These are phyloP conservation scores for Salinomyces thailandicus DNA, from an alignment of 2,329 filamentous ascomycete genomes.

Conservation along the genomic window DNA sequence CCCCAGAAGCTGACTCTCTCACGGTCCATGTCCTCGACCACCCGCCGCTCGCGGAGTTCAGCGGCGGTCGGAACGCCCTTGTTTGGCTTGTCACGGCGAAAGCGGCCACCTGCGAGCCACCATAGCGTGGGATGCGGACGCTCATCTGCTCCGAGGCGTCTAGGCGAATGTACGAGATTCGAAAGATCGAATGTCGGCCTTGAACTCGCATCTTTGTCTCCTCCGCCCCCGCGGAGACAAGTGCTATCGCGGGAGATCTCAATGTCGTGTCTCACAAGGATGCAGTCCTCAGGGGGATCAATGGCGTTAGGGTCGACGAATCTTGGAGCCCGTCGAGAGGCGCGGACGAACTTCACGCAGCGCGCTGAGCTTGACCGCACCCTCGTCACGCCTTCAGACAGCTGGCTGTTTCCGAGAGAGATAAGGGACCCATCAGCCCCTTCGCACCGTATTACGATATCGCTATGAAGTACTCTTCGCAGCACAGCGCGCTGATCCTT, in stretches of 20 bases:
- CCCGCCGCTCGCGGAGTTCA: conserved; percentile 4
- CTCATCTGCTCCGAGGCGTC: conserved; percentile 3
- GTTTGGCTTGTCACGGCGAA: background rate
- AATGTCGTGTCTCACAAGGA: background rate
- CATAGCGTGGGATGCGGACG: conserved; percentile 5
- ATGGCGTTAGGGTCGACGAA: background rate
- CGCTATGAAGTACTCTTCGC: conserved; percentile 1
- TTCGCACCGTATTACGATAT: background rate
- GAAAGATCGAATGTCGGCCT: background rate
- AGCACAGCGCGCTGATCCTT: conserved; percentile 3
- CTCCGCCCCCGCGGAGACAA: background rate
- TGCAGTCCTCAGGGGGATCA: background rate
- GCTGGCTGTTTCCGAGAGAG: too few species aligned
- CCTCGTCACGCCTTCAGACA: background rate
- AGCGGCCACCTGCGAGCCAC: conserved; percentile 6
- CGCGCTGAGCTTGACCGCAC: background rate
- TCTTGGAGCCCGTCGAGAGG: background rate
- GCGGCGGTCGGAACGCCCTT: conserved; percentile 3
- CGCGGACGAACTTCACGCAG: background rate
- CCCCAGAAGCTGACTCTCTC: conserved; percentile 7
- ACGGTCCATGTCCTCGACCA: conserved; percentile 4
- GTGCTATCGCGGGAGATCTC: background rate
- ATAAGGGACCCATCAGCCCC: too few species aligned
- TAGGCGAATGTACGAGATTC: background rate
- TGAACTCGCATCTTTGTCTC: background rate